phyloP scores from a whole-genome alignment of 176 grass and related monocot genomes.

The Eleusine coracana region DNA sequence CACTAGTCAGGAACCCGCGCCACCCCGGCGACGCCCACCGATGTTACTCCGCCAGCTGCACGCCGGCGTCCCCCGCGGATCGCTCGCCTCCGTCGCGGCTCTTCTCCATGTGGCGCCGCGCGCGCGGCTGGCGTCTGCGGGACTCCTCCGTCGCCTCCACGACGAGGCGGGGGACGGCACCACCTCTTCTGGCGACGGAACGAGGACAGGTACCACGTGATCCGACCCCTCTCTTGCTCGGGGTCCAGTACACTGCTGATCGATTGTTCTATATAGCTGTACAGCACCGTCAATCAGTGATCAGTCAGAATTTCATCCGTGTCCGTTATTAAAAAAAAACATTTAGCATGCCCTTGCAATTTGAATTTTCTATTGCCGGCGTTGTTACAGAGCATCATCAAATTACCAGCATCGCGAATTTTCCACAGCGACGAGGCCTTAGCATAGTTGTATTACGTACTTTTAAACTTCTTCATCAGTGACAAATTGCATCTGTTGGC shows the following conservation, averaged over 20 bases:
- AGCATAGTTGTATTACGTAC: background rate
- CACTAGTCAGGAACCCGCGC: background rate
- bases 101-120: background rate
- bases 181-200: conserved; percentile 10
- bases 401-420: background rate
- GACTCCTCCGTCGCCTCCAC: conserved; percentile 36
- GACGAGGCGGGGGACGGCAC: background rate
- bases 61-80: background rate
- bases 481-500: background rate
- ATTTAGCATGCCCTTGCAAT: background rate
- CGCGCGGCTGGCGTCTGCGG: background rate
- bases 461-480: background rate
- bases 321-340: background rate
- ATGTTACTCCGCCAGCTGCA: conserved; percentile 33
- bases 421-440: background rate
- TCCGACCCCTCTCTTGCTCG: background rate
- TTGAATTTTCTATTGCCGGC: background rate
- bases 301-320: background rate
- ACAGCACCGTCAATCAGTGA: background rate
- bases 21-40: background rate
- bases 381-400: background rate
- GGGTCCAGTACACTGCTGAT: background rate
- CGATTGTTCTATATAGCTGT: background rate
- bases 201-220: conserved; percentile 17
- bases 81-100: background rate